Evolutionary conservation across 2,329 filamentous ascomycete genomes (phyloP).

Genomic region (Ophiostoma fasciatum): DNA sequence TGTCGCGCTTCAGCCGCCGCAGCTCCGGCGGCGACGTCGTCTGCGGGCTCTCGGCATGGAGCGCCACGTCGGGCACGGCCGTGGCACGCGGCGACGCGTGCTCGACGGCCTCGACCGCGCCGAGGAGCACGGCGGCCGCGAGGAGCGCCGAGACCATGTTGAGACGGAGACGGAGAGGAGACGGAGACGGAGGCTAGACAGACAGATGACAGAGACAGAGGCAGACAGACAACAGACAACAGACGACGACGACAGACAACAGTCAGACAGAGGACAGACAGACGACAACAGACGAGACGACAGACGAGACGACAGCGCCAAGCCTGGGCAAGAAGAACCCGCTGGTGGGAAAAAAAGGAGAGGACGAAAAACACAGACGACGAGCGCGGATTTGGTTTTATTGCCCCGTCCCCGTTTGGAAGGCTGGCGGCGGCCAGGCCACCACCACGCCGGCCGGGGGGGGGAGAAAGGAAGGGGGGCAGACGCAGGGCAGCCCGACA

Average conservation of each 20-base stretch:
- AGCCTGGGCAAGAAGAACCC: too few species aligned
- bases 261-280: neutral
- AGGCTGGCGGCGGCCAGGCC: too few species aligned
- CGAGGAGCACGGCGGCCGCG: constrained; percentile 4
- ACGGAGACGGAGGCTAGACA: too few species aligned
- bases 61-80: neutral
- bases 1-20: neutral
- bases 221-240: neutral
- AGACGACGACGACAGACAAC: neutral
- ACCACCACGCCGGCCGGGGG: too few species aligned
- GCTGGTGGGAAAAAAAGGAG: too few species aligned
- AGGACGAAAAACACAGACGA: too few species aligned
- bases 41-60: constrained; percentile 3
- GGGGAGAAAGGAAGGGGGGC: too few species aligned
- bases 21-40: constrained; percentile 6
- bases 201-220: neutral
- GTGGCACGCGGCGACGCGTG: constrained; percentile 3
- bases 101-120: constrained; percentile 5
- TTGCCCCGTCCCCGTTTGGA: too few species aligned
- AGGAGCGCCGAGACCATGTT: constrained; percentile 3
- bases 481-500: too few species aligned
- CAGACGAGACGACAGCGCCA: too few species aligned
- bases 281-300: too few species aligned
- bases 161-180: neutral
- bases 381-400: too few species aligned